Evolutionary conservation across 2,329 filamentous ascomycete genomes (phyloP).

Genomic region (Monilinia vaccinii-corymbosi): DNA sequence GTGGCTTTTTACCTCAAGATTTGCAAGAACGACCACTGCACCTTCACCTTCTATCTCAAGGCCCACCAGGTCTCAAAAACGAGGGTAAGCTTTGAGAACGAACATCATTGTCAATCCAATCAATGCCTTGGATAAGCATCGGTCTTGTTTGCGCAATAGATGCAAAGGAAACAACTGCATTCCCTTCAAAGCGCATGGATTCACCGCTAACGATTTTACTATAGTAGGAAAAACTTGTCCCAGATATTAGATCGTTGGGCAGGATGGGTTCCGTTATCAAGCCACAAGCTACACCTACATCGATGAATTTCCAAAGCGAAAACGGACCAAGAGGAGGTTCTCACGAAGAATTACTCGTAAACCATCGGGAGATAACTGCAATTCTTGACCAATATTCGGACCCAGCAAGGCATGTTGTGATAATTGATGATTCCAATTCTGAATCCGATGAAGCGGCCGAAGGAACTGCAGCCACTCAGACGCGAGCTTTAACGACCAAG

Average conservation of each 20-base stretch:
- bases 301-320: neutral
- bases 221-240: neutral
- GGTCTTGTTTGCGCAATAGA: neutral
- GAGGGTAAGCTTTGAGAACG: neutral
- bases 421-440: neutral
- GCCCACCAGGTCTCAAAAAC: neutral
- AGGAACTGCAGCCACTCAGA: neutral
- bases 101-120: neutral
- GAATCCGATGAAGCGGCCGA: neutral
- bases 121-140: neutral
- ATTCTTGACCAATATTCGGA: neutral
- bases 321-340: neutral
- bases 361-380: neutral
- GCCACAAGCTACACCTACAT: neutral
- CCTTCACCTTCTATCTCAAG: neutral
- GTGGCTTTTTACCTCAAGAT: neutral
- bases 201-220: neutral
- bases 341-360: neutral
- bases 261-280: neutral
- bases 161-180: neutral
- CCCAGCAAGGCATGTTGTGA: neutral
- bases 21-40: neutral
- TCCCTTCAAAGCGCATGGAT: neutral
- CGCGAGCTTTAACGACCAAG: neutral
- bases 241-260: neutral